phyloP scores from a whole-genome alignment of 225 moss, liverwort and hornwort species.

The Antitrichia curtipendula region DNA sequence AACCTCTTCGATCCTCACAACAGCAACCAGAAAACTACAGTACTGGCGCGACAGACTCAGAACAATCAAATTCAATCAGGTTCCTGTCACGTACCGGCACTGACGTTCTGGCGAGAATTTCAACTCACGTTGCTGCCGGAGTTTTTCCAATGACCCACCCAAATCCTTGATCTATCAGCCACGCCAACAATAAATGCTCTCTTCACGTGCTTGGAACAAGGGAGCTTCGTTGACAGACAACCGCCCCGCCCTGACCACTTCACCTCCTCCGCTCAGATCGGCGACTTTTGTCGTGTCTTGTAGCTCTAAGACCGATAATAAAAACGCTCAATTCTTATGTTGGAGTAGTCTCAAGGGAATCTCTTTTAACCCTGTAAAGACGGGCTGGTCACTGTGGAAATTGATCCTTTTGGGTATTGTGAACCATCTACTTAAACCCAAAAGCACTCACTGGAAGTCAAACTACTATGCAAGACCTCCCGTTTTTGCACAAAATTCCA shows the following conservation, averaged over 20 bases:
- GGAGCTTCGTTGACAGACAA: background rate
- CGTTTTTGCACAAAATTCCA: background rate
- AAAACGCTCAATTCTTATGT: background rate
- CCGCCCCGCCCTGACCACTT: background rate
- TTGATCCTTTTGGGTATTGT: background rate
- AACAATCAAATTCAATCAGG: background rate
- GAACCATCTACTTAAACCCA: background rate
- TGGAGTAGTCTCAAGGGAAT: background rate
- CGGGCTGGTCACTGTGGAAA: background rate
- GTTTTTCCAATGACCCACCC: background rate
- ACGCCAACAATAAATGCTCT: background rate
- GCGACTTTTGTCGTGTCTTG: background rate
- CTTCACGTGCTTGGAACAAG: background rate
- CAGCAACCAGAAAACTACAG: background rate
- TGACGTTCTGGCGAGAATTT: background rate
- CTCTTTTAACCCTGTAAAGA: background rate
- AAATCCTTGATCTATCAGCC: background rate
- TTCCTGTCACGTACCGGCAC: background rate
- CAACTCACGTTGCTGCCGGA: background rate
- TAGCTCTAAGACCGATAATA: background rate
- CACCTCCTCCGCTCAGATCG: background rate
- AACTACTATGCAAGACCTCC: background rate
- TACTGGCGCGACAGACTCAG: background rate
- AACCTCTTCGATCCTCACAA: background rate
- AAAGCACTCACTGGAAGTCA: background rate